Evolutionary conservation across 495 filamentous ascomycete species (phyloP), one percentile per base, ranked within the genome.

Genomic region (Aspergillus heteromorphus): DNA sequence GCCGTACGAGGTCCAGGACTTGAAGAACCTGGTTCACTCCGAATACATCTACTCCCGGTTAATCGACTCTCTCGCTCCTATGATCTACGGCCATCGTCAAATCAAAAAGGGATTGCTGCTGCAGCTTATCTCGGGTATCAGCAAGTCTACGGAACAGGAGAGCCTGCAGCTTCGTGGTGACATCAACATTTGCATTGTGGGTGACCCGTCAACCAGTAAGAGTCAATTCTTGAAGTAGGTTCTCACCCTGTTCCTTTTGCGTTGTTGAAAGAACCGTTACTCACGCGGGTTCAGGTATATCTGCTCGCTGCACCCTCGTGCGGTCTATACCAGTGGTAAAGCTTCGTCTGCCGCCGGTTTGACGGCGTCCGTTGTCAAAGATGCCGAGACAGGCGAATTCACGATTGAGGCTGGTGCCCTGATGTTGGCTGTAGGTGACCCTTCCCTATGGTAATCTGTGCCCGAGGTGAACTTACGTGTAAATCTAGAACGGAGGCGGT

Each of bases 161-260:
- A 92, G 89, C 50, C 89, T 99, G 87, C 83, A 87, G 51, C 80
- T 99, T 20, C 82, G 93, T 76, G 93, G 93, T 61, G 93, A 99
- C 67, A 88, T 99, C 77, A 99, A 99, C 68, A 92, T 99, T 57
- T 99, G 93, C 68, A 91, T 99, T 63, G 95, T 99, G 51, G 93
- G 93, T 59, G 93, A 99, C 65, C 93, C 93, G 1, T 92, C 88
- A n/a, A 99, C 93, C 2, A 93, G 88, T 56, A 99, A 99, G 70
- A 95, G 90, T 54, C 93, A 99, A 64, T 99, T 99, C 74, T 76
- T 99, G 55, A 99, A 99, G 70, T 82, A 66, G 69, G 77, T 68
- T 11, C 19, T 11, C 8, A 13, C 23, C 0, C 18, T 19, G 19
- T 36, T 18, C n/a, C 14, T 48, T 17, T 6, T 14, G 6, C 18